phyloP scores from a whole-genome alignment of 768 basidiomycete species.

The Boletus subcaerulescens region DNA sequence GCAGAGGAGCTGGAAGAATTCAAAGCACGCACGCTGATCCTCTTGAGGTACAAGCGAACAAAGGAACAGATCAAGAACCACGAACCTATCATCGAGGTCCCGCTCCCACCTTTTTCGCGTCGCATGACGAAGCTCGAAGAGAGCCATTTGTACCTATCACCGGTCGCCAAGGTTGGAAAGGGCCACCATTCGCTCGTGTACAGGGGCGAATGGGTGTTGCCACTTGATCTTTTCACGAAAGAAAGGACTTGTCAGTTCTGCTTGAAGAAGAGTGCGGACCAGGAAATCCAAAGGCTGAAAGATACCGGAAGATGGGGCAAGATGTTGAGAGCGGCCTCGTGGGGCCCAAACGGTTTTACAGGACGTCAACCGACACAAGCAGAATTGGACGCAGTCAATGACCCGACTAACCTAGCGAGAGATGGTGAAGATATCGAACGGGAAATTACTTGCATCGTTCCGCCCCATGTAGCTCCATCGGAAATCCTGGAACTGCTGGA shows the following conservation, averaged over 20 bases:
- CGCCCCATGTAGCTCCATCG: neutral
- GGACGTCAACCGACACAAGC: neutral
- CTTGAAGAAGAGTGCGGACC: slow-evolving; percentile 29
- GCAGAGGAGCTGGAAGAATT: slow-evolving; percentile 10
- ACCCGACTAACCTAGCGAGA: neutral
- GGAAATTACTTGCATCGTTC: slow-evolving; percentile 12
- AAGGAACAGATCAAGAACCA: slow-evolving; percentile 21
- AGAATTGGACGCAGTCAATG: neutral
- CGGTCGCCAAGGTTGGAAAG: slow-evolving; percentile 33
- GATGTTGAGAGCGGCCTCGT: slow-evolving; percentile 9
- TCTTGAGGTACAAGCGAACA: slow-evolving; percentile 18
- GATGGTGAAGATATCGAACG: slow-evolving; percentile 19
- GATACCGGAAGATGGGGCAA: slow-evolving; percentile 19
- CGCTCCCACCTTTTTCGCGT: slow-evolving; percentile 26
- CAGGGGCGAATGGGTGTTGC: slow-evolving; percentile 50
- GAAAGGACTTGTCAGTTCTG: slow-evolving; percentile 39
- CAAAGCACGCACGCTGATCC: slow-evolving; percentile 17
- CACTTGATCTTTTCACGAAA: slow-evolving; percentile 37
- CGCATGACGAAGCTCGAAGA: slow-evolving; percentile 28
- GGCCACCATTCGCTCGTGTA: slow-evolving; percentile 57
- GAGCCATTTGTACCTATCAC: slow-evolving; percentile 50
- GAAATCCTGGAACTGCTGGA: neutral
- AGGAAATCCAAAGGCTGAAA: slow-evolving; percentile 22
- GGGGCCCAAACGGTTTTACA: slow-evolving; percentile 9
- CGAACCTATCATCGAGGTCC: slow-evolving; percentile 30